phyloP scores from a whole-genome alignment of 352 stramenopile species.

The Phytophthora megakarya region DNA sequence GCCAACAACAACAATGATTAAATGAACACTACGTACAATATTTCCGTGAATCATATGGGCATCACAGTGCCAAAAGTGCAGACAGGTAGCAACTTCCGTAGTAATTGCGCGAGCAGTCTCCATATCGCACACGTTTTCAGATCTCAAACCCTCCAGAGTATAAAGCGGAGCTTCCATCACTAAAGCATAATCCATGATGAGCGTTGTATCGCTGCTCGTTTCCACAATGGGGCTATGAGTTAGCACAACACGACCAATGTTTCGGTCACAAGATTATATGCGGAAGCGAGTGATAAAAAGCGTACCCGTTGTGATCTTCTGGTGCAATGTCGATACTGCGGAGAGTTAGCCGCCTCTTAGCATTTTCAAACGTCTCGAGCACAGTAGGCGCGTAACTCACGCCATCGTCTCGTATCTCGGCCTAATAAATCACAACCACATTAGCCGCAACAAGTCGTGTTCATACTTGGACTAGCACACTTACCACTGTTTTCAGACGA shows the following conservation, averaged over 20 bases:
- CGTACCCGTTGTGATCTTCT: constrained; percentile 64
- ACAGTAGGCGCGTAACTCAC: constrained; percentile 33
- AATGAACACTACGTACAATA: constrained; percentile 43
- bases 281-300: not conserved
- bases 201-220: constrained; percentile 43
- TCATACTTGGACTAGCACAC: not conserved
- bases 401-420: constrained; percentile 20
- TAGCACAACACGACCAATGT: constrained; percentile 20
- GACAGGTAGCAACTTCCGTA: constrained; percentile 51
- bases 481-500: constrained; percentile 47
- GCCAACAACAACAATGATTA: not conserved
- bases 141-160: constrained; percentile 44
- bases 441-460: not conserved
- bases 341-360: constrained; percentile 54
- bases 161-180: constrained; percentile 62
- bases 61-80: constrained; percentile 63
- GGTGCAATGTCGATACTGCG: constrained; percentile 36
- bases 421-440: constrained; percentile 1
- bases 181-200: constrained; percentile 60
- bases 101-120: constrained; percentile 39
- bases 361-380: constrained; percentile 52
- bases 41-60: constrained; percentile 65
- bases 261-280: constrained; percentile 1
- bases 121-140: constrained; percentile 40
- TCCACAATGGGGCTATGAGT: constrained; percentile 17